A percentile compares a stretch with the other conserved stretches of the same genome.
phyloP scores from a whole-genome alignment of 1,139 yeast species.

The Geotrichum carabidarum region DNA sequence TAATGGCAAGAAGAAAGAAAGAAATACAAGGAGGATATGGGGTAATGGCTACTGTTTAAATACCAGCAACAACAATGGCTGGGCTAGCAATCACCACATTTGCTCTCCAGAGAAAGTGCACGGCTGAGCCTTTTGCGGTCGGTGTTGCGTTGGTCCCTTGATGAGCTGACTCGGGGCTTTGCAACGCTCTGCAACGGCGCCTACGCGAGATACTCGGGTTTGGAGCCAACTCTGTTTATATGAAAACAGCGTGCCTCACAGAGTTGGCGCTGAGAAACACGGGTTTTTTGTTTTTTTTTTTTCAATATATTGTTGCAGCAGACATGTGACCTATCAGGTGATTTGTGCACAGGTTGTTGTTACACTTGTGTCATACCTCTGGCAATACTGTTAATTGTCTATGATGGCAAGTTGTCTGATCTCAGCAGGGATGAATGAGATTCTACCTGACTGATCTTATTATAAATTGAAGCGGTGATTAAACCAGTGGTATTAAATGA shows the following conservation, averaged over 20 bases:
- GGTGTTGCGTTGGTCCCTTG: not conserved
- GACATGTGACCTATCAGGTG: too few species aligned
- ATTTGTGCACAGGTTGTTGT: too few species aligned
- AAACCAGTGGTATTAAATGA: too few species aligned
- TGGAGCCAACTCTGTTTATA: not conserved
- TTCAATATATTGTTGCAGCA: too few species aligned
- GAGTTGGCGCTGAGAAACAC: not conserved
- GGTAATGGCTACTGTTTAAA: not conserved
- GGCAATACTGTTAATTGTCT: too few species aligned
- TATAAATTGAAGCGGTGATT: too few species aligned
- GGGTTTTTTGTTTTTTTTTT: too few species aligned
- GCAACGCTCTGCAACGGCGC: not conserved
- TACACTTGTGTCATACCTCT: too few species aligned
- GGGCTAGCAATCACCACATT: not conserved
- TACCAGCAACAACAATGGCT: not conserved
- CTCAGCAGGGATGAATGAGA: too few species aligned
- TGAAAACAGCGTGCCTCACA: not conserved
- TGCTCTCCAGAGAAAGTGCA: not conserved
- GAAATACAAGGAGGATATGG: not conserved
- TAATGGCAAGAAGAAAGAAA: not conserved
- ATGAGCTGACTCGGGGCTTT: not conserved
- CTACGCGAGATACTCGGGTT: not conserved
- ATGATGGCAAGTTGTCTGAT: too few species aligned
- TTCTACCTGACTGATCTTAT: too few species aligned
- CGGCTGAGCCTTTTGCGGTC: not conserved